Evolutionary conservation across 768 basidiomycete species (phyloP).

Genomic region (Leucocoprinus sp.): DNA sequence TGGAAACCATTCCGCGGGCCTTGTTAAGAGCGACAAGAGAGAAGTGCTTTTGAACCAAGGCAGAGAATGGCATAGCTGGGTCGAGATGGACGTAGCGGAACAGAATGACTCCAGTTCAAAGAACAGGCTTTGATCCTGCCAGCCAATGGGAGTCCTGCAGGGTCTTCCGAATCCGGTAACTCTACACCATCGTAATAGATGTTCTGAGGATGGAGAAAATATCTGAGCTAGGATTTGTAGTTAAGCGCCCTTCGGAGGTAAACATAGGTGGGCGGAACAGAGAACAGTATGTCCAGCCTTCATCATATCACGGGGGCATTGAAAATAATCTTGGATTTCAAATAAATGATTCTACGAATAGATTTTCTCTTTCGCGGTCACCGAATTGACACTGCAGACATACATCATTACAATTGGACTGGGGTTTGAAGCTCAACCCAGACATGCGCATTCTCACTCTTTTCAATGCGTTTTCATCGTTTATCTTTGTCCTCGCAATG

Average conservation of each 20-base stretch:
- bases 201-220: too few species aligned
- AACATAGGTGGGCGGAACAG: too few species aligned
- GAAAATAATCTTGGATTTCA: too few species aligned
- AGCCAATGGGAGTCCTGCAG: slow-evolving; percentile 1
- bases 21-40: not conserved
- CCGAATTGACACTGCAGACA: not conserved
- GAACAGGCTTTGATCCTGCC: slow-evolving; percentile 1
- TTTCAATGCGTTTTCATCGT: not conserved
- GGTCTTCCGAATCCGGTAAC: not conserved
- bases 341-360: too few species aligned
- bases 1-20: not conserved
- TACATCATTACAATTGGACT: not conserved
- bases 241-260: too few species aligned
- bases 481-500: slow-evolving; percentile 20
- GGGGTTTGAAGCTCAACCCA: not conserved
- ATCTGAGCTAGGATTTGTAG: too few species aligned
- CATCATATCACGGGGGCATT: too few species aligned
- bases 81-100: not conserved
- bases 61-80: not conserved
- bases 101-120: not conserved
- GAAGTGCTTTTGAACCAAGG: slow-evolving; percentile 8
- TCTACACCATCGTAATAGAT: not conserved
- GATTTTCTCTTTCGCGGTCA: not conserved
- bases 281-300: too few species aligned
- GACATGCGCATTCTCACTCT: not conserved